Evolutionary conservation across 495 filamentous ascomycete genomes (phyloP), one percentile per base, ranked within the genome.

Genomic region (Hyaloscypha bicolor): DNA sequence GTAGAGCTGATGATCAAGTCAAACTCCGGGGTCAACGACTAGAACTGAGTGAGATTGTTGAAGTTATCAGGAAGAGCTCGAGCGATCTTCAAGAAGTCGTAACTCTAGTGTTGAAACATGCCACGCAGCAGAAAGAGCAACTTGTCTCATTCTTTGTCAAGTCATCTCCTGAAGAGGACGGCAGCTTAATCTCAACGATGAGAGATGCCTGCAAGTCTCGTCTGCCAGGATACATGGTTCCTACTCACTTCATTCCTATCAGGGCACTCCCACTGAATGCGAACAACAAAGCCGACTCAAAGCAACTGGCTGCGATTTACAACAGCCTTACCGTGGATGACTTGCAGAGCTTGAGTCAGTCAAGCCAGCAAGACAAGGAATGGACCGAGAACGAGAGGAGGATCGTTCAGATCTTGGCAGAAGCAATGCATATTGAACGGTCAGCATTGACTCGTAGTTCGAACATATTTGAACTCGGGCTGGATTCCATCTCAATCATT

Each of bases 401-500:
- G 29, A 79, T 94, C 29, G 76, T 81, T 0, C 62, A 71, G n/a
- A 78, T 84, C 11, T 73, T 94, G n/a, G 74, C 79, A 0, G 70
- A 77, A 6, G 79, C 88, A 57, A 77, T 83, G 12, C 66, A 74
- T 1, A 69, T 87, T 6, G 69, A 82, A 9, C 39, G 63, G 0
- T 71, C 69, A 4, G 75, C 80, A 1, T 81, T 93, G 39, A 78
- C 73, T 2, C 77, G 79, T 19, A 79, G 79, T 1, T 85, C 89
- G 0, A 94, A 84, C 33, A 86, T 96, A 35, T 96, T 92, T 70
- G 91, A 95, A 60, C 78, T 96, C 2, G 93, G 93, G 0, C 79
- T 94, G 8, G 93, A 95, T 73, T 94, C 92, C 0, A 91, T 96
- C 16, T 91, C 90, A 0, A 89, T 89, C 3, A 86, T 93, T 29